Evolutionary conservation across 768 basidiomycete species (phyloP).

Genomic region (Boletus subcaerulescens): DNA sequence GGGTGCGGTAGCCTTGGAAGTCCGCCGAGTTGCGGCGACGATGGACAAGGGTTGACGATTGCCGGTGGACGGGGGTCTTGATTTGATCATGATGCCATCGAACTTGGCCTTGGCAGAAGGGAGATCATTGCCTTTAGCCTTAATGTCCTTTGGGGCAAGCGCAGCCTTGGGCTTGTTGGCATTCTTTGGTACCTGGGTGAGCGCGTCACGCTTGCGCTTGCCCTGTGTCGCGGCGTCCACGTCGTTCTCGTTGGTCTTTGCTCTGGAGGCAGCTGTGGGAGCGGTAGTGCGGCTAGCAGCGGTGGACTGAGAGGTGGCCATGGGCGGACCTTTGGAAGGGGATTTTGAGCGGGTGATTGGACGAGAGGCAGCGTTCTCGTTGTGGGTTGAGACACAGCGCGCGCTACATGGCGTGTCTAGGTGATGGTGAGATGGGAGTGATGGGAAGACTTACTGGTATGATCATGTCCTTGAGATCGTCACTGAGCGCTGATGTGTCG

Average conservation of each 20-base stretch:
- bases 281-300: slow-evolving; percentile 42
- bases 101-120: slow-evolving; percentile 46
- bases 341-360: slow-evolving; percentile 61
- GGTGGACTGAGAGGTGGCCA: slow-evolving; percentile 34
- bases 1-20: slow-evolving; percentile 28
- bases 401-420: slow-evolving; percentile 64
- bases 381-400: slow-evolving; percentile 49
- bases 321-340: slow-evolving; percentile 36
- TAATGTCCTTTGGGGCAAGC: slow-evolving; percentile 37
- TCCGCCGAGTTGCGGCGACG: slow-evolving; percentile 44
- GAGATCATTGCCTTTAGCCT: slow-evolving; percentile 54
- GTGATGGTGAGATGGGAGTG: neutral
- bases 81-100: slow-evolving; percentile 63
- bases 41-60: slow-evolving; percentile 55
- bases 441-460: slow-evolving; percentile 39
- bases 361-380: slow-evolving; percentile 70
- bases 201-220: slow-evolving; percentile 74
- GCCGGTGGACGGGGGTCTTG: slow-evolving; percentile 34
- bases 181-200: slow-evolving; percentile 68
- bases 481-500: too few relatives aligned
- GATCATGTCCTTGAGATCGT: slow-evolving; percentile 28
- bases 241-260: slow-evolving; percentile 39
- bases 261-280: slow-evolving; percentile 37
- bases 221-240: slow-evolving; percentile 47
- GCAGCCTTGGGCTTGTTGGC: slow-evolving; percentile 36